Conservation (phyloP, 768 basidiomycete species). For the Tephrocybe rancida region DNA sequence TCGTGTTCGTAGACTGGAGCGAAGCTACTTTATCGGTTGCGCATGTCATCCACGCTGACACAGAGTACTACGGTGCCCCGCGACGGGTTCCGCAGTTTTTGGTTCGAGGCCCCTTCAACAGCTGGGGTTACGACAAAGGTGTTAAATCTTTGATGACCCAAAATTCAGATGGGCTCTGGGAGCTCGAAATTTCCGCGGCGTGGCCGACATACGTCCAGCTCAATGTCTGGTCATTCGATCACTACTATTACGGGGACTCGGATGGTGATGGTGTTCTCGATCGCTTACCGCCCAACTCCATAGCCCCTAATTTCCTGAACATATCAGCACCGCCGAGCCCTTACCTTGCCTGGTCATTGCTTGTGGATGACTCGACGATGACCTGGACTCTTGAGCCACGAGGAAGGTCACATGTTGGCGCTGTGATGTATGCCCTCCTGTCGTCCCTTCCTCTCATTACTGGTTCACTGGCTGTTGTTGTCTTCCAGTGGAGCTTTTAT, state of each 20-base stretch:
- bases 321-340: constrained; percentile 89
- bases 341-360: constrained; percentile 84
- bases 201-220: constrained; percentile 92
- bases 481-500: constrained; percentile 97
- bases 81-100: no score
- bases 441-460: constrained; percentile 83
- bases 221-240: constrained; percentile 88
- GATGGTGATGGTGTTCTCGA: constrained; percentile 89
- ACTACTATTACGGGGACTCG: constrained; percentile 90
- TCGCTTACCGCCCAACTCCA: constrained; percentile 85
- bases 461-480: constrained; percentile 72
- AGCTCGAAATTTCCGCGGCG: constrained; percentile 82
- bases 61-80: no score
- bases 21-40: no score
- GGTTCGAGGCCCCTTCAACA: constrained; percentile 86
- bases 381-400: constrained; percentile 81
- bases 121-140: constrained; percentile 90
- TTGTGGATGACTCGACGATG: constrained; percentile 76
- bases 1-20: no score
- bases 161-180: constrained; percentile 69
- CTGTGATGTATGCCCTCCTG: constrained; percentile 85
- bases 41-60: no score
- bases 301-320: constrained; percentile 88
- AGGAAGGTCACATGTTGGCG: constrained; percentile 77
- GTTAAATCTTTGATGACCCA: constrained; percentile 69